phyloP scores from a whole-genome alignment of 2,329 filamentous ascomycete species.

The Verticillium tricorpus region DNA sequence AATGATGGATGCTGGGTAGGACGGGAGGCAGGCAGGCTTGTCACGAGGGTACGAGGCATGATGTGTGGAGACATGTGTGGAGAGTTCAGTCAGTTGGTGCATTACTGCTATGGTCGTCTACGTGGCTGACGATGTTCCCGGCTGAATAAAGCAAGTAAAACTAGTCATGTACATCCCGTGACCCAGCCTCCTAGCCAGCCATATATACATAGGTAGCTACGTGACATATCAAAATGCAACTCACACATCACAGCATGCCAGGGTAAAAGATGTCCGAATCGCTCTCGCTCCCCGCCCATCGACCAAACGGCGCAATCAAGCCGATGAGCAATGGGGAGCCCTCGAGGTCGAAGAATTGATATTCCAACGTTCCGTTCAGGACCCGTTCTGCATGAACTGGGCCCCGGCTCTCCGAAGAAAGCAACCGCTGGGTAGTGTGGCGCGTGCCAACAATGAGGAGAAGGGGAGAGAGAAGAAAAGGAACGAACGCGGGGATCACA shows the following conservation, averaged over 20 bases:
- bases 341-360: slow-evolving; percentile 25
- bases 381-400: slow-evolving; percentile 62
- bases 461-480: background rate
- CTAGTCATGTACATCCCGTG: background rate
- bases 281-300: slow-evolving; percentile 37
- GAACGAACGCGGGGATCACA: slow-evolving; percentile 12
- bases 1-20: background rate
- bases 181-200: too few species aligned
- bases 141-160: background rate
- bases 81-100: background rate
- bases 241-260: background rate
- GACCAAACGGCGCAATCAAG: slow-evolving; percentile 6
- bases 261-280: slow-evolving; percentile 25
- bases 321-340: slow-evolving; percentile 1
- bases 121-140: background rate
- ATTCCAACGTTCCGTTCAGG: slow-evolving; percentile 84
- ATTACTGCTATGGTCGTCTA: background rate
- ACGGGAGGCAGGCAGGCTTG: background rate
- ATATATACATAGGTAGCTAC: too few species aligned
- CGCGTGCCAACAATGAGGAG: slow-evolving; percentile 47
- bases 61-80: background rate
- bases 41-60: background rate
- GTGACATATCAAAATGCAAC: too few species aligned
- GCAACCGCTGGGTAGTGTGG: slow-evolving; percentile 2
- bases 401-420: slow-evolving; percentile 69